These are phyloP conservation scores for Solanum pimpinellifolium DNA, from an alignment of 257 asterid genomes.

Conservation along the genomic window DNA sequence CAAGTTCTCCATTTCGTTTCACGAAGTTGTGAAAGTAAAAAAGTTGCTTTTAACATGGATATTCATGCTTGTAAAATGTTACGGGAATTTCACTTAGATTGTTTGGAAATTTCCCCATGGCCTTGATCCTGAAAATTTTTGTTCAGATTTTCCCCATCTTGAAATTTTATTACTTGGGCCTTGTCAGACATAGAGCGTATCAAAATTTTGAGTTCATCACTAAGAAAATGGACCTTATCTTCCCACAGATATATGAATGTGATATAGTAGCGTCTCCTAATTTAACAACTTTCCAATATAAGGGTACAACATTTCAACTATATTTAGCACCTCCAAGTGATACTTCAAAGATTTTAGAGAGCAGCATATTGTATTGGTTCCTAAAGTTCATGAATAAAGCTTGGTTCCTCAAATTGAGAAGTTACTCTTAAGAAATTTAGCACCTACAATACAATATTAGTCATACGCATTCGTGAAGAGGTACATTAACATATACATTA, in stretches of 20 bases:
- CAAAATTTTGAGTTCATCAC: neutral
- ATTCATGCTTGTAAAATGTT: neutral
- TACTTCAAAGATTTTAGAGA: neutral
- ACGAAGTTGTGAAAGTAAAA: neutral
- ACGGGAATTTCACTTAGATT: neutral
- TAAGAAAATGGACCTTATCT: neutral
- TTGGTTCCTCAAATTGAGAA: neutral
- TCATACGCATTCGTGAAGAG: neutral
- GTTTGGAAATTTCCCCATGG: neutral
- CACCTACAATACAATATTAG: neutral
- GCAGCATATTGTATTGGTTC: neutral
- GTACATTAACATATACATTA: neutral
- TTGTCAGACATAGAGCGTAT: neutral
- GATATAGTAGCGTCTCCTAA: neutral
- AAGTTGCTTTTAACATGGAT: neutral
- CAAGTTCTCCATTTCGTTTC: neutral
- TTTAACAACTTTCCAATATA: neutral
- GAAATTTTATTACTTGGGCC: neutral
- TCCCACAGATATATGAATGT: neutral
- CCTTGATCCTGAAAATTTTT: neutral
- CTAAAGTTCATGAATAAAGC: neutral
- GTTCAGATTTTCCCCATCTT: neutral
- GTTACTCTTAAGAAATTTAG: neutral
- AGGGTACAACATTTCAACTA: neutral
- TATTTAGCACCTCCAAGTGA: neutral